Evolutionary conservation across 2,329 filamentous ascomycete species (phyloP), one percentile per base, ranked within the genome.

Genomic region (Colletotrichum sp.): DNA sequence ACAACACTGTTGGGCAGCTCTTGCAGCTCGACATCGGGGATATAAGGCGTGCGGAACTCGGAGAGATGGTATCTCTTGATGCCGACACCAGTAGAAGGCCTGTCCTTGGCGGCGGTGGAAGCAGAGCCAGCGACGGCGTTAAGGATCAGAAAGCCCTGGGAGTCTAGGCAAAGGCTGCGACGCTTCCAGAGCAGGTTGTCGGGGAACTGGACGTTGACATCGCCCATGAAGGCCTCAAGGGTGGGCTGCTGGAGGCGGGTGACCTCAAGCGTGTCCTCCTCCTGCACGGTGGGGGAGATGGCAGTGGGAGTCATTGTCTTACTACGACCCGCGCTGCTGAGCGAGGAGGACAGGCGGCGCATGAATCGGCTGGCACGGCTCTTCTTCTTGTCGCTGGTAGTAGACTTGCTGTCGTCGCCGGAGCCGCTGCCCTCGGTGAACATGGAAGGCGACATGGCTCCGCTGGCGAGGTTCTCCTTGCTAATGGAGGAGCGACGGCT

Each of bases 131-230:
- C 83, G 21, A 93, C 90, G 10, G 93, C 90, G 57, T 93, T 94
- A 77, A 99, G 90, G 74, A 98, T 93, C 52, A 99, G 87, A 84
- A 94, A 96, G 21, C 96, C 97, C 76, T 94, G 90, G 10, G 93
- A 92, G 83, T 99, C 96, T 72, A 99, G 92, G 78, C 94, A 94
- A 85, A 98, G 93, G 81, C 94, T 96, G 76, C 97, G 93, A 71
- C 96, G 94, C 87, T 99, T 99, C 97, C 97, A 99, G 15, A 99
- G 90, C 63, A 99, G 89, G 71, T 95, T 98, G 82, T 99, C 96
- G 0, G 97, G 97, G 83, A 99, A 98, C 83, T 99, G 97, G 13
- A 99, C 95, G 80, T 99, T 99, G 78, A 99, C 93, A 81, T 98
- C 95, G 65, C 96, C 95, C 84, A 98, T 90, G 77, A 94, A 93